A percentile compares a stretch with the other conserved stretches of the same genome.
Conservation (phyloP, 2,329 filamentous ascomycete genomes). For the Neurospora sp. region DNA sequence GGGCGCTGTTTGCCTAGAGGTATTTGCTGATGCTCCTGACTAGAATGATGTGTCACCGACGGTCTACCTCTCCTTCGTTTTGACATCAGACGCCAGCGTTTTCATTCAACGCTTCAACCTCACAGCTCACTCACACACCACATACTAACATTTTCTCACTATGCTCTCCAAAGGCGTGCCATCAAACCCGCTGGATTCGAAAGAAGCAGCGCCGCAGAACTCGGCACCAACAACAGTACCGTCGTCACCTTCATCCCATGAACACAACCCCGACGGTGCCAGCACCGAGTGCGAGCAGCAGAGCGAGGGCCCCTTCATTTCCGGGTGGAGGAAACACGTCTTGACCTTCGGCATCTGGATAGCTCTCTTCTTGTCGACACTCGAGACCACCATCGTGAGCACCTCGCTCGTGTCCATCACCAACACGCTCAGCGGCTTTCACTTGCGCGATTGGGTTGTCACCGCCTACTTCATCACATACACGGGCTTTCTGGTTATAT, state of each 20-base stretch:
- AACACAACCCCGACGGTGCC: not conserved
- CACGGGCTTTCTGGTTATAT: slow-evolving; percentile 34
- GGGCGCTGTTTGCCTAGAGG: not conserved
- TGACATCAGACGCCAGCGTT: not conserved
- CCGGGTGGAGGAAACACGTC: not conserved
- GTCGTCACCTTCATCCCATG: not conserved
- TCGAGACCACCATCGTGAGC: slow-evolving; percentile 42
- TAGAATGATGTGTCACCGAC: not conserved
- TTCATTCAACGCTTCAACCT: not conserved
- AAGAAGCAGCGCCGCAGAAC: not conserved
- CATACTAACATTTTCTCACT: not conserved
- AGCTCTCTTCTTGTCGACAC: slow-evolving; percentile 31
- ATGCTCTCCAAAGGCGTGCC: not conserved
- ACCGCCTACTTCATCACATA: slow-evolving; percentile 40
- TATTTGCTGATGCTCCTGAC: not conserved
- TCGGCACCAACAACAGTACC: not conserved
- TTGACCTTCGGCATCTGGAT: not conserved
- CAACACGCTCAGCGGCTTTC: slow-evolving; percentile 27
- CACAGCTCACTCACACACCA: not conserved
- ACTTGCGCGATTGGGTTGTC: slow-evolving; percentile 34
- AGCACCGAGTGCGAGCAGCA: not conserved
- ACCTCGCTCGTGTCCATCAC: slow-evolving; percentile 38
- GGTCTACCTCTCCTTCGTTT: not conserved
- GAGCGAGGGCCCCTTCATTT: not conserved
- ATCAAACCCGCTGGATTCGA: not conserved